phyloP scores from a whole-genome alignment of 2,329 filamentous ascomycete genomes.

The Penicillium polonicum region DNA sequence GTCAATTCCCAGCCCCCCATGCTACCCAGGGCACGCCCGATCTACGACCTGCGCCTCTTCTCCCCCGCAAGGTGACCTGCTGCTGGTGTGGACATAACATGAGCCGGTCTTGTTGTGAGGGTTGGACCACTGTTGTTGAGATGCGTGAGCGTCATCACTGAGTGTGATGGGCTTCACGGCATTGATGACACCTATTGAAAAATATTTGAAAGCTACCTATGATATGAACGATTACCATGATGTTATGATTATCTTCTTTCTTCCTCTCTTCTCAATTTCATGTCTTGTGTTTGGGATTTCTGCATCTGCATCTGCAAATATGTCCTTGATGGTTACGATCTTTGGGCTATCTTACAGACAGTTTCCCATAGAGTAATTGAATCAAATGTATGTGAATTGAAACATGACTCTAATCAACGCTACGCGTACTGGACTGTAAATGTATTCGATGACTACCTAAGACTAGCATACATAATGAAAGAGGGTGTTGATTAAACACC shows the following conservation, averaged over 20 bases:
- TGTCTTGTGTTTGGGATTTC: neutral
- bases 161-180: neutral
- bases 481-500: neutral
- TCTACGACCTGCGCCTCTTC: constrained; percentile 12
- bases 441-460: neutral
- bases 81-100: constrained; percentile 72
- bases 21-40: constrained; percentile 8
- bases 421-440: neutral
- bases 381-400: neutral
- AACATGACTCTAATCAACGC: neutral
- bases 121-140: constrained; percentile 65
- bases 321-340: neutral
- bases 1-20: neutral
- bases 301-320: neutral
- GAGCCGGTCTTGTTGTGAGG: constrained; percentile 67
- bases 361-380: neutral
- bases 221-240: constrained; percentile 4
- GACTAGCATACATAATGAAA: too few relatives aligned
- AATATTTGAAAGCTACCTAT: neutral
- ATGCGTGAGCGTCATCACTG: constrained; percentile 58
- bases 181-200: neutral
- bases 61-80: constrained; percentile 50
- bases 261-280: neutral
- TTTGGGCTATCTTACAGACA: neutral
- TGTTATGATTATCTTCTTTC: constrained; percentile 1